Percentiles rank a stretch among this genome's conserved stretches.
phyloP scores from a whole-genome alignment of 2,329 filamentous ascomycete genomes.

The Fusarium sterilihyphosum region DNA sequence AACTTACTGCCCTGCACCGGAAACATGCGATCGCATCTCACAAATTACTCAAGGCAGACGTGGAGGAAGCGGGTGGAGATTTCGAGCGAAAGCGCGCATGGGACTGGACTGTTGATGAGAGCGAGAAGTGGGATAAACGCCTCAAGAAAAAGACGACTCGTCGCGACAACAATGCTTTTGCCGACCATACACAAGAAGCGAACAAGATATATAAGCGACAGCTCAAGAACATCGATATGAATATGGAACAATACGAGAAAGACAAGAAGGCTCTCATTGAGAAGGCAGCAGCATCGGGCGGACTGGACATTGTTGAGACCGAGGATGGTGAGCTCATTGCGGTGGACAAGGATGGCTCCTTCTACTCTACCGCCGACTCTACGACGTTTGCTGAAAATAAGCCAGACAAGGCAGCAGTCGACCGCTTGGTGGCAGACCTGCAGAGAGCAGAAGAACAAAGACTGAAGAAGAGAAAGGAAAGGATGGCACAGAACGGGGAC shows the following conservation, averaged over 20 bases:
- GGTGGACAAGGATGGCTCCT: constrained; percentile 88
- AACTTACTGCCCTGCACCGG: constrained; percentile 82
- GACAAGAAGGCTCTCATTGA: constrained; percentile 88
- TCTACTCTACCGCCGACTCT: constrained; percentile 89
- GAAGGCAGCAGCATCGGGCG: constrained; percentile 83
- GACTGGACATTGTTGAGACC: constrained; percentile 94
- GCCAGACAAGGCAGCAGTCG: constrained; percentile 86
- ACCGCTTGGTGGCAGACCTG: constrained; percentile 86
- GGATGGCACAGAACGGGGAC: constrained; percentile 81
- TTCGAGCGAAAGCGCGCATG: constrained; percentile 98
- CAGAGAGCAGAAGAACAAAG: constrained; percentile 88
- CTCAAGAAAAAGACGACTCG: constrained; percentile 85
- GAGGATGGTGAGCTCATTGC: constrained; percentile 93
- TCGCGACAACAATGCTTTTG: constrained; percentile 87
- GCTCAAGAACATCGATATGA: constrained; percentile 77
- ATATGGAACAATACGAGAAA: constrained; percentile 85
- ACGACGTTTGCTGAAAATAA: constrained; percentile 85
- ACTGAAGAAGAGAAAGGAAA: constrained; percentile 85
- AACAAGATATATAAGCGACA: constrained; percentile 95
- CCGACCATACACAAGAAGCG: constrained; percentile 87
- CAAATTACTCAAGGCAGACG: constrained; percentile 92
- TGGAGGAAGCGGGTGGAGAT: constrained; percentile 85
- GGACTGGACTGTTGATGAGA: constrained; percentile 98
- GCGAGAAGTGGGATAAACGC: constrained; percentile 91
- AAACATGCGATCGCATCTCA: constrained; percentile 89